These are phyloP conservation scores for Globomyces sp. DNA, from an alignment of 371 early-diverging fungal species.

Conservation along the genomic window DNA sequence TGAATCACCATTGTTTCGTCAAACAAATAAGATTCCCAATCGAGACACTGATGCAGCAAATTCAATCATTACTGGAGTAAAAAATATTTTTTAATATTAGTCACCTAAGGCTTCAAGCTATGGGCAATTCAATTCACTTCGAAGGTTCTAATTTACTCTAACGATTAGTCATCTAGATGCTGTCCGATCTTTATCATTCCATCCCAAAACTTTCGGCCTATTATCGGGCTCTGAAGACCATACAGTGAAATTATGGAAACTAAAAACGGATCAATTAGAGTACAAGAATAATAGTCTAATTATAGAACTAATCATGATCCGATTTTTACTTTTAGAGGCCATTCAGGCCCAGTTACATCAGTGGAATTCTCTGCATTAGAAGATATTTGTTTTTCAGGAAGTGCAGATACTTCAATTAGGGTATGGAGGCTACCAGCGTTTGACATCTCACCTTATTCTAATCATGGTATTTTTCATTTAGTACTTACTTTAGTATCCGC, in stretches of 20 bases:
- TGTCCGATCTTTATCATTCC: slow-evolving; percentile 70
- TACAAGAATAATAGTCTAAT: slow-evolving; percentile 10
- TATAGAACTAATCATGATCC: slow-evolving; percentile 49
- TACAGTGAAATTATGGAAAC: slow-evolving; percentile 75
- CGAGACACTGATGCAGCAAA: too few relatives aligned
- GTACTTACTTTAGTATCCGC: neutral
- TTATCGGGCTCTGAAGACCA: slow-evolving; percentile 82
- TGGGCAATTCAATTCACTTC: slow-evolving; percentile 4
- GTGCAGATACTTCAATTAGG: slow-evolving; percentile 72
- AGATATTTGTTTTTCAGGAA: slow-evolving; percentile 62
- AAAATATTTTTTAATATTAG: too few relatives aligned
- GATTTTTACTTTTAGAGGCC: slow-evolving; percentile 77
- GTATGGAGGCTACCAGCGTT: slow-evolving; percentile 71
- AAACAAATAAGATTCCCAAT: too few relatives aligned
- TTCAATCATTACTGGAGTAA: too few relatives aligned
- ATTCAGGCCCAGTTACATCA: slow-evolving; percentile 65
- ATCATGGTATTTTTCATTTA: slow-evolving; percentile 28
- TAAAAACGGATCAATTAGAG: slow-evolving; percentile 23
- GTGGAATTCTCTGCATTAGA: slow-evolving; percentile 61
- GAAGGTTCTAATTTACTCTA: slow-evolving; percentile 1
- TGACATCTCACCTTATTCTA: slow-evolving; percentile 45
- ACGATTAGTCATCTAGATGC: slow-evolving; percentile 75
- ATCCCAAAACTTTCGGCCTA: slow-evolving; percentile 59
- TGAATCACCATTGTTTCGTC: too few relatives aligned
- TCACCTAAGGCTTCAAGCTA: too few relatives aligned